A percentile compares a stretch with the other conserved stretches of the same genome.
These are phyloP conservation scores for Dactylellina cionopaga DNA, from an alignment of 2,329 filamentous ascomycete species.

Conservation along the genomic window DNA sequence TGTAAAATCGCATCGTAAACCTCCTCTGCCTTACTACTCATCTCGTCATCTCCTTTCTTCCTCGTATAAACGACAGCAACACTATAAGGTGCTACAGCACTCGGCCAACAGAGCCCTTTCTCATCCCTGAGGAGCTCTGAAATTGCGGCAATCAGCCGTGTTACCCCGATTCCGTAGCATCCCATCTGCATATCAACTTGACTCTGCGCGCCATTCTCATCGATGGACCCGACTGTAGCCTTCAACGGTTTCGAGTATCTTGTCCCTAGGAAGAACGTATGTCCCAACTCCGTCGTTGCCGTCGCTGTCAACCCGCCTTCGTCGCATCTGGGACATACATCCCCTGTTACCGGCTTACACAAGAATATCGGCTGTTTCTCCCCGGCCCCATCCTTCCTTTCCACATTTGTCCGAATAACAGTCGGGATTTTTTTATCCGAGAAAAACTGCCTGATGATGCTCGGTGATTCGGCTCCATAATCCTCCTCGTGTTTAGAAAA, in stretches of 20 bases:
- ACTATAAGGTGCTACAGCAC: slow-evolving; percentile 84
- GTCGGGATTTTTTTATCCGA: slow-evolving; percentile 46
- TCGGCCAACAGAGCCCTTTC: slow-evolving; percentile 86
- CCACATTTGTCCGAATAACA: slow-evolving; percentile 52
- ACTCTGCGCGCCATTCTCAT: slow-evolving; percentile 55
- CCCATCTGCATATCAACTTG: slow-evolving; percentile 83
- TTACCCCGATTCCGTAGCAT: slow-evolving; percentile 94
- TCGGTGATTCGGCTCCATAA: slow-evolving; percentile 36
- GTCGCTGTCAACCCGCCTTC: slow-evolving; percentile 72
- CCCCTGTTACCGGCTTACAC: slow-evolving; percentile 66
- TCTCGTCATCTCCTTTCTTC: slow-evolving; percentile 66
- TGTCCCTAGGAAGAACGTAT: slow-evolving; percentile 93
- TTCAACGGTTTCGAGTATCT: slow-evolving; percentile 82
- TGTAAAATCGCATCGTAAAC: slow-evolving; percentile 51
- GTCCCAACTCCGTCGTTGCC: slow-evolving; percentile 86
- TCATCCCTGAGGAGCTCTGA: slow-evolving; percentile 78
- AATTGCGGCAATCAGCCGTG: slow-evolving; percentile 85
- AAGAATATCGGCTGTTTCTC: slow-evolving; percentile 55
- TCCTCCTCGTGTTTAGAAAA: slow-evolving; percentile 49
- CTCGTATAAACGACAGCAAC: slow-evolving; percentile 71
- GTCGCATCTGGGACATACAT: slow-evolving; percentile 77
- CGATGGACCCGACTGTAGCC: slow-evolving; percentile 67
- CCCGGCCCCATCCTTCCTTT: slow-evolving; percentile 59
- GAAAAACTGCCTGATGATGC: slow-evolving; percentile 37
- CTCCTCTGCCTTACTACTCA: slow-evolving; percentile 60